A percentile compares a stretch with the other conserved stretches of the same genome.
These are phyloP conservation scores for Trichophyton mentagrophytes DNA, from an alignment of 2,329 filamentous ascomycete genomes.

Conservation along the genomic window DNA sequence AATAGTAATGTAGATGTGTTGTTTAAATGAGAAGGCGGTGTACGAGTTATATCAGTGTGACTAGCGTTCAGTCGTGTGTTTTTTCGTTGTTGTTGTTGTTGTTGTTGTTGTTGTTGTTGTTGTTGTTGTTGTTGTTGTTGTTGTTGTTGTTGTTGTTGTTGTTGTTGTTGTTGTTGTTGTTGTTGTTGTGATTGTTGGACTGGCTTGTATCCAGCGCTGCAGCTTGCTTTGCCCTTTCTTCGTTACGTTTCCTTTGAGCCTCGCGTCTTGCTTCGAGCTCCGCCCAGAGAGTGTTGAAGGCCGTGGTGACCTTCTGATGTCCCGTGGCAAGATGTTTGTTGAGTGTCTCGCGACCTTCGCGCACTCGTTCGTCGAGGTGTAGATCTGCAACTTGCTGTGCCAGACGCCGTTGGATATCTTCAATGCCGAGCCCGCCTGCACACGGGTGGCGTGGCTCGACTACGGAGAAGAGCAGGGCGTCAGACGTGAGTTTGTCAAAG, in stretches of 20 bases:
- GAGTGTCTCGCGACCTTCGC: slow-evolving; percentile 68
- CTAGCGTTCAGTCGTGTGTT: too few species aligned
- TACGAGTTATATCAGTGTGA: too few species aligned
- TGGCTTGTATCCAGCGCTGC: slow-evolving; percentile 15
- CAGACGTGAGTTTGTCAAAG: slow-evolving; percentile 61
- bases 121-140: too few species aligned
- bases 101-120: too few species aligned
- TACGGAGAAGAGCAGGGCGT: slow-evolving; percentile 85
- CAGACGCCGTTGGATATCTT: slow-evolving; percentile 82
- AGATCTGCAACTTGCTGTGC: slow-evolving; percentile 87
- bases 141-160: too few species aligned
- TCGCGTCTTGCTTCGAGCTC: slow-evolving; percentile 77
- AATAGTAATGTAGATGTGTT: too few species aligned
- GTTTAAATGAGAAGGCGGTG: too few species aligned
- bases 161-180: too few species aligned
- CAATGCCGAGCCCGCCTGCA: slow-evolving; percentile 80
- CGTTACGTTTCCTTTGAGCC: slow-evolving; percentile 45
- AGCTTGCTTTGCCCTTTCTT: slow-evolving; percentile 21
- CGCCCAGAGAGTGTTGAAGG: slow-evolving; percentile 78
- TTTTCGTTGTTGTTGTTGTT: too few species aligned
- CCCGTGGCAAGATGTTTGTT: slow-evolving; percentile 84
- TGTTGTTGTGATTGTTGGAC: too few species aligned
- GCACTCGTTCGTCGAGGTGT: slow-evolving; percentile 81
- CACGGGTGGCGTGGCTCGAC: slow-evolving; percentile 88
- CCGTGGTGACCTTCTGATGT: slow-evolving; percentile 71